These are phyloP conservation scores for Verticillium zaregamsianum DNA, from an alignment of 2,329 filamentous ascomycete genomes.

Conservation along the genomic window DNA sequence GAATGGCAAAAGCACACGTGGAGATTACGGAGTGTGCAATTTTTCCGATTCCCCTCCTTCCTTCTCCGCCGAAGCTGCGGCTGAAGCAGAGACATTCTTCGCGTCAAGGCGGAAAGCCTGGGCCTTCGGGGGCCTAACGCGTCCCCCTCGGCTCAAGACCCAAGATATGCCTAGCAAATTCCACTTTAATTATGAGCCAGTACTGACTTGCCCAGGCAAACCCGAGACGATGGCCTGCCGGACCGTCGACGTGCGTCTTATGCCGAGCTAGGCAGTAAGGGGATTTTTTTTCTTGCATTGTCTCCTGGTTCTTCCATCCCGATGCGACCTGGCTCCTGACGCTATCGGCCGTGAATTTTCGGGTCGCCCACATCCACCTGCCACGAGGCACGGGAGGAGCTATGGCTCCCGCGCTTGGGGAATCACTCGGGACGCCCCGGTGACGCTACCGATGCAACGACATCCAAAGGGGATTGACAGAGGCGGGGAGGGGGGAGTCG, in stretches of 20 bases:
- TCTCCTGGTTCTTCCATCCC: not conserved
- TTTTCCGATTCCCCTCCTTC: not conserved
- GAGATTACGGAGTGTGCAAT: not conserved
- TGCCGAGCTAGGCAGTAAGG: not conserved
- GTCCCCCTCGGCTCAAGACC: not conserved
- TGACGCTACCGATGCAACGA: not conserved
- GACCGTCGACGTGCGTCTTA: not conserved
- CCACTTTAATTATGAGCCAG: not conserved
- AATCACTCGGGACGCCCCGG: not conserved
- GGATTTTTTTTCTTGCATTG: not conserved
- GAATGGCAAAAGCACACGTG: not conserved
- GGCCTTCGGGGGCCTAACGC: not conserved
- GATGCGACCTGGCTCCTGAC: not conserved
- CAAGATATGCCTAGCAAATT: not conserved
- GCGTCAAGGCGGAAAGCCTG: not conserved
- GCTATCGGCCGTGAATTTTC: not conserved
- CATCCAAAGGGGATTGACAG: not conserved
- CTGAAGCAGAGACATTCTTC: not conserved
- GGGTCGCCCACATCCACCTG: not conserved
- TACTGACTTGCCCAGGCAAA: not conserved
- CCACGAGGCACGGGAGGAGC: not conserved
- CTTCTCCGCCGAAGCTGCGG: not conserved
- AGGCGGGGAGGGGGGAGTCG: not conserved
- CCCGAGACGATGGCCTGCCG: not conserved
- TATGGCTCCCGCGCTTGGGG: not conserved